Base-by-base conservation (phyloP, 2,329 filamentous ascomycete species). In the Pseudonectria buxi region DNA sequence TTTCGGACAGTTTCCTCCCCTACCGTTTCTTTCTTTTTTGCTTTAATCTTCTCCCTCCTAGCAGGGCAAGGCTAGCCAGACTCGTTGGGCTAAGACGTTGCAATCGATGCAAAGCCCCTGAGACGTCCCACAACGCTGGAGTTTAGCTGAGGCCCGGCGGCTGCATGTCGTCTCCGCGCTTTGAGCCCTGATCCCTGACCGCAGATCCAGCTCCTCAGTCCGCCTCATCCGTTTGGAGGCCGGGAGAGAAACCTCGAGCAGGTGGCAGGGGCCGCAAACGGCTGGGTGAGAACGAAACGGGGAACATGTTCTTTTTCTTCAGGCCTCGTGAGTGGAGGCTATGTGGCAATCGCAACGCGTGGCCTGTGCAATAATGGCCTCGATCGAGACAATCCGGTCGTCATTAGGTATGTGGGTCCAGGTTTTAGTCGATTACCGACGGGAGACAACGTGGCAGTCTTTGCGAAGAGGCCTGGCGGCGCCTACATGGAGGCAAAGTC, bases 181-280 rank as follows among this genome's bases (percentile, higher is more conserved):
- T 38, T 36, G 37, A 39, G 36, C 43, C 49, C 43, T 43, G 41
- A 40, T 49, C 46, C 50, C 39, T 49, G 50, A 45, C 45, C 40
- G 50, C 46, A 53, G 50, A 52, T 53, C 50, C 45, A 45, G 39
- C 41, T 44, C 36, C 28, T 39, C 41, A 38, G 32, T 37, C 44
- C 47, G 50, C 43, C 41, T 41, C 40, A 39, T 41, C 37, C 45
- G 39, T 44, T 36, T 34, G 31, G 29, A 36, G 16, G 35, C 38
- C 32, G 36, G 31, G 26, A 32, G 36, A 15, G 28, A 18, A 35
- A 39, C 35, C 40, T 40, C 35, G 37, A 35, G 45, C 40, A 40
- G 36, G 32, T 34, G 36, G 32, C 28, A 33, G 43, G 36, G 39
- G 44, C 40, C 37, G 32, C 34, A 40, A 39, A 28, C 39, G 30